Evolutionary conservation across 768 basidiomycete species (phyloP), one percentile per base, ranked within the genome.

Genomic region (Mycena albidolilacea): DNA sequence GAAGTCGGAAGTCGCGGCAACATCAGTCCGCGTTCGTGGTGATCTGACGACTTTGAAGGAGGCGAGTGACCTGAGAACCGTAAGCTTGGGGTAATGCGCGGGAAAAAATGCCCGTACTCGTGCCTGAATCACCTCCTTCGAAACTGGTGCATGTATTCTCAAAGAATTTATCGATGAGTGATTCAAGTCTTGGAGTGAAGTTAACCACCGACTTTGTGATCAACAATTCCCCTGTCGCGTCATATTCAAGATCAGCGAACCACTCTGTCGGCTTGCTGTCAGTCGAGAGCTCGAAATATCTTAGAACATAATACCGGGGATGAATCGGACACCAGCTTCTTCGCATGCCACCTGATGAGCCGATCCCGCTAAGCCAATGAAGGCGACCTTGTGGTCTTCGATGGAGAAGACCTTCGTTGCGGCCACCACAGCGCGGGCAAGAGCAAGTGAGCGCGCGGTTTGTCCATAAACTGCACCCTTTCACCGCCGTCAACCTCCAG

Each of bases 161-260:
- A 6, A 43, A 2, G 54, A 66, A 54, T 4, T 55, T 55, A 17
- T 50, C n/a, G 3, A 35, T 50, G 21, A 55, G 7, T 73, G 63
- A 30, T n/a, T 2, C 8, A 21, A 2, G 55, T 10, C 38, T 46
- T 7, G 43, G 21, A 30, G 39, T 19, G 11, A 67, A 10, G 5
- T 23, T 12, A 35, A 11, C 30, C 3, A 77, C 80, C 19, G 68
- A 89, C 90, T 89, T 87, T 10, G 90, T 91, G 67, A 91, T 91
- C 46, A 92, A 76, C 38, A 92, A 82, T 74, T 87, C 88, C 4
- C 91, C 92, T 67, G 87, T 84, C 3, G 84, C 77, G 63, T 80
- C 85, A 74, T 93, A 92, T 21, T 91, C 89, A 38, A 92, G 79
- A 77, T 94, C 91, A 2, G 89, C 90, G 76, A 91, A 92, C 88